Conservation (phyloP, 2,329 filamentous ascomycete genomes). For the Penicillium corylophilum region DNA sequence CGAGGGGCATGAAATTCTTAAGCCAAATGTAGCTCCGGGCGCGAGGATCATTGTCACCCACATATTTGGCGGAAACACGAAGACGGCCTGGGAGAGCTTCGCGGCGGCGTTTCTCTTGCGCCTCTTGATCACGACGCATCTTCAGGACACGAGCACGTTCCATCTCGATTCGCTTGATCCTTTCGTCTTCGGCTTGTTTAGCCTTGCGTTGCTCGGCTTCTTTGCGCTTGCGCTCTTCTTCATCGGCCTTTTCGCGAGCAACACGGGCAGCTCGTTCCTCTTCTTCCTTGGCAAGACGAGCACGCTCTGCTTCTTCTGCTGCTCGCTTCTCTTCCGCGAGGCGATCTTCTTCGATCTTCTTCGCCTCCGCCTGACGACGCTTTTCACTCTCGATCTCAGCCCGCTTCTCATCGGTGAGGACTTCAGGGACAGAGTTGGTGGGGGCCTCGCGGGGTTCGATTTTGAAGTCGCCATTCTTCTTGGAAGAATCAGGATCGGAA, state of each 20-base stretch:
- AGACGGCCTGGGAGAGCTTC: constrained; percentile 48
- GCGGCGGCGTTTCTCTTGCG: constrained; percentile 47
- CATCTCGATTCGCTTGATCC: constrained; percentile 43
- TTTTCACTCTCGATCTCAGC: constrained; percentile 28
- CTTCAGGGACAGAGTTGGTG: constrained; percentile 27
- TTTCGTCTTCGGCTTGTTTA: constrained; percentile 49
- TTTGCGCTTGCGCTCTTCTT: constrained; percentile 44
- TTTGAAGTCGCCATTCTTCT: constrained; percentile 29
- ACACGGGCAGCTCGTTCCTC: constrained; percentile 35
- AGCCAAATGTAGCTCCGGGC: constrained; percentile 46
- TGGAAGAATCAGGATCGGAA: constrained; percentile 10
- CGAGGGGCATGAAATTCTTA: constrained; percentile 47
- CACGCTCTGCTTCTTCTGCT: constrained; percentile 30
- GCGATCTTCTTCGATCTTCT: constrained; percentile 34
- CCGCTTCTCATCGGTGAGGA: constrained; percentile 33
- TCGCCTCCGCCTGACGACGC: constrained; percentile 25
- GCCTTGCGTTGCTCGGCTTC: constrained; percentile 44
- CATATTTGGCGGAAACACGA: constrained; percentile 45
- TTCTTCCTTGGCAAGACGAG: constrained; percentile 35
- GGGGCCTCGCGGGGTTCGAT: constrained; percentile 32
- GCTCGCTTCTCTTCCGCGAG: constrained; percentile 30
- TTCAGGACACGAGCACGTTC: constrained; percentile 45
- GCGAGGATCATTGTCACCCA: constrained; percentile 43
- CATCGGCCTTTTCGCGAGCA: constrained; percentile 44
- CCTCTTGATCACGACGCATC: constrained; percentile 45